A percentile compares a stretch with the other conserved stretches of the same genome.
phyloP scores from a whole-genome alignment of 2,329 filamentous ascomycete species.

The Fusarium marasasianum region DNA sequence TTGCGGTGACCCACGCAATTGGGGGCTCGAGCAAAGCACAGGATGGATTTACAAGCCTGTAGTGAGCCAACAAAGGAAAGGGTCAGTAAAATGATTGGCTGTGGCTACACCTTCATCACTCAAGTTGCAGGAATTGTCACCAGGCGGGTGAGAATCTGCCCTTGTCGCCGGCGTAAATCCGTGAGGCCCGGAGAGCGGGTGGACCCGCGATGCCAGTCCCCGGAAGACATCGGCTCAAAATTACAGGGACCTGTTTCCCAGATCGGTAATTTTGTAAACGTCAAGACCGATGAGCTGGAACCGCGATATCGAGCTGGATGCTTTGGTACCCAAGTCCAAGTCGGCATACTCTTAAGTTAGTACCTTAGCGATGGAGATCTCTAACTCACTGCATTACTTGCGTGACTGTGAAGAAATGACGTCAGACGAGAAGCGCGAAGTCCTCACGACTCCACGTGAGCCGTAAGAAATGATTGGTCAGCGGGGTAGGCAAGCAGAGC shows the following conservation, averaged over 20 bases:
- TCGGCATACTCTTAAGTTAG: neutral
- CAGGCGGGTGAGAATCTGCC: neutral
- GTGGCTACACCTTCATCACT: neutral
- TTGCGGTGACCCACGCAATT: neutral
- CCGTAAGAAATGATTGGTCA: constrained; percentile 43
- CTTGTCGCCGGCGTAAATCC: constrained; percentile 24
- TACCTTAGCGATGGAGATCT: neutral
- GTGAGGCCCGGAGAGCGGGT: neutral
- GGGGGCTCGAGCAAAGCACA: neutral
- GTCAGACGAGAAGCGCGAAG: constrained; percentile 38
- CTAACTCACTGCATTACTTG: neutral
- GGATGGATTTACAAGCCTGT: neutral
- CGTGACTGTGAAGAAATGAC: constrained; percentile 34
- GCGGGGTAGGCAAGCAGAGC: constrained; percentile 12
- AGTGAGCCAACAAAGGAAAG: neutral
- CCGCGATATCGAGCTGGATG: neutral
- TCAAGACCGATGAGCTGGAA: neutral
- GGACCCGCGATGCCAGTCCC: constrained; percentile 3
- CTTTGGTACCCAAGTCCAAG: neutral
- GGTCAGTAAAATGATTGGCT: constrained; percentile 5
- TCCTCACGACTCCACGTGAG: constrained; percentile 44
- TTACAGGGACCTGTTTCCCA: constrained; percentile 15
- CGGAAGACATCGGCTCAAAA: constrained; percentile 14
- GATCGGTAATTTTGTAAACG: neutral
- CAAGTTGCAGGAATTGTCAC: neutral